phyloP scores from a whole-genome alignment of 1,284 basidiomycete genomes.

The Ustilago sp. region DNA sequence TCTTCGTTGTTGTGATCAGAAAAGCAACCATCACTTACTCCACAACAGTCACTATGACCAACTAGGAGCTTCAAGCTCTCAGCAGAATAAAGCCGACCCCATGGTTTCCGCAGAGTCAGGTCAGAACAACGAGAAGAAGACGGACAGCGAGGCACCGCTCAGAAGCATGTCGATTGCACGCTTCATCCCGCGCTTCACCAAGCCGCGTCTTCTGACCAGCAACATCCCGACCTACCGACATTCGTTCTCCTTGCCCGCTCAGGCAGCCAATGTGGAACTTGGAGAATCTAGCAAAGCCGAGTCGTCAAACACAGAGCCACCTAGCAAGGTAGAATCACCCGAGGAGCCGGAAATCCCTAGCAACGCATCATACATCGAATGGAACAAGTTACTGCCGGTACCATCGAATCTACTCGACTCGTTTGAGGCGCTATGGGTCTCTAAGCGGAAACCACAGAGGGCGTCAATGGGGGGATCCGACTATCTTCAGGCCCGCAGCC shows the following conservation, averaged over 20 bases:
- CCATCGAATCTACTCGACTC: slow-evolving; percentile 39
- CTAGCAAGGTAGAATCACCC: neutral
- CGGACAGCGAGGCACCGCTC: neutral
- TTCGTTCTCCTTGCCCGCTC: slow-evolving; percentile 30
- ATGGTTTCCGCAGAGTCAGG: slow-evolving; percentile 12
- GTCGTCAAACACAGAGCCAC: neutral
- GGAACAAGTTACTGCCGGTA: slow-evolving; percentile 36
- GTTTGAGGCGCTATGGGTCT: slow-evolving; percentile 23
- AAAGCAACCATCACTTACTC: too few relatives aligned
- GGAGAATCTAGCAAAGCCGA: neutral
- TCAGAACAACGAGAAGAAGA: neutral
- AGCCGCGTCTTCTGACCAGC: slow-evolving; percentile 32
- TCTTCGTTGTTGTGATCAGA: too few relatives aligned
- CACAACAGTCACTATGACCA: neutral
- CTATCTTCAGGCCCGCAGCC: neutral
- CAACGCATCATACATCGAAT: slow-evolving; percentile 36
- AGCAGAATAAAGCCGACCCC: neutral
- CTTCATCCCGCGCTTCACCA: slow-evolving; percentile 39
- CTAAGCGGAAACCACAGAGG: neutral
- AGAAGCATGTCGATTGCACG: slow-evolving; percentile 43
- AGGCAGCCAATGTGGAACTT: neutral
- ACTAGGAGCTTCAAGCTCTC: neutral
- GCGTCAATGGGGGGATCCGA: neutral
- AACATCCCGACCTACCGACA: slow-evolving; percentile 46
- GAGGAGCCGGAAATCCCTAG: neutral